These are phyloP conservation scores for Heterobasidion irregulare DNA, from an alignment of 1,284 basidiomycete species.

Conservation along the genomic window DNA sequence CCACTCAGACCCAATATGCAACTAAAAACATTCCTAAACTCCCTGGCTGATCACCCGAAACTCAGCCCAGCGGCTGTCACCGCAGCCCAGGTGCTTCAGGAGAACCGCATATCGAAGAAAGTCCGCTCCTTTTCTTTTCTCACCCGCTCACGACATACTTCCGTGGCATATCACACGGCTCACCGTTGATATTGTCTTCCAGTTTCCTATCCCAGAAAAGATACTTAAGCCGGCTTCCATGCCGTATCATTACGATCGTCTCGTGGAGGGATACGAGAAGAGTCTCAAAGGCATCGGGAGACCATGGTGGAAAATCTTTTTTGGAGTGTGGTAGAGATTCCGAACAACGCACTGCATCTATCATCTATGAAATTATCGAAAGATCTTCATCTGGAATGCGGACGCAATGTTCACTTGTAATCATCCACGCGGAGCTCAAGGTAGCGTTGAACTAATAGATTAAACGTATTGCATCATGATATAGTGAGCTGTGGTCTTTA, in stretches of 20 bases:
- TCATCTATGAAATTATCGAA: background rate
- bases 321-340: constrained; percentile 61
- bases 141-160: constrained; percentile 1
- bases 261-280: constrained; percentile 64
- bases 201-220: constrained; percentile 60
- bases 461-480: too few relatives aligned
- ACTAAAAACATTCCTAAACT: constrained; percentile 52
- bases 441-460: too few relatives aligned
- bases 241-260: constrained; percentile 61
- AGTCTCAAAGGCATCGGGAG: constrained; percentile 64
- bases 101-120: constrained; percentile 47
- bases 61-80: constrained; percentile 51
- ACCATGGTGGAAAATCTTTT: constrained; percentile 77
- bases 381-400: background rate
- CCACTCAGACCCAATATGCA: constrained; percentile 70
- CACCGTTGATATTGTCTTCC: constrained; percentile 11
- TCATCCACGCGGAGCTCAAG: too few relatives aligned
- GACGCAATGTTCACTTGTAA: too few relatives aligned
- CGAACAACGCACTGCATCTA: background rate
- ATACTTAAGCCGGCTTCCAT: constrained; percentile 58
- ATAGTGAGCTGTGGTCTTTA: too few relatives aligned
- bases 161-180: background rate
- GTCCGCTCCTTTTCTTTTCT: constrained; percentile 30
- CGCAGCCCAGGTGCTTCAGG: constrained; percentile 43
- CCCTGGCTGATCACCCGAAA: constrained; percentile 58